Conservation (phyloP, 306 rosid species). For the Fragaria iinumae region DNA sequence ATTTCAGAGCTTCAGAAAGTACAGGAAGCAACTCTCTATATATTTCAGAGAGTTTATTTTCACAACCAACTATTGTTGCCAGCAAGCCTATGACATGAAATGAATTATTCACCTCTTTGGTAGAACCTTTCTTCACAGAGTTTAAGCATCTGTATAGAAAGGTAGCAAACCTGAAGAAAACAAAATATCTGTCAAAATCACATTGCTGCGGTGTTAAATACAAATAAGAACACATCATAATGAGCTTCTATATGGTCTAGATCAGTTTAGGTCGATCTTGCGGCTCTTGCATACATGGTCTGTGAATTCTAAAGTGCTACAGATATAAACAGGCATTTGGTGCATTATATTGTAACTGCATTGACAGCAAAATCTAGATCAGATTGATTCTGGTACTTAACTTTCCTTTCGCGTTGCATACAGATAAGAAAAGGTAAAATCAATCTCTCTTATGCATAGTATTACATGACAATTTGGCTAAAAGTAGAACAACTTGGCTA, state of each 20-base stretch:
- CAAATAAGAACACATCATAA: not conserved
- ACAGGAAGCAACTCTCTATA: slow-evolving; percentile 21
- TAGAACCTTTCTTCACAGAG: slow-evolving; percentile 30
- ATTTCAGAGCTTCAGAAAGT: slow-evolving; percentile 18
- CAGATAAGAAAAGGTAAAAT: not conserved
- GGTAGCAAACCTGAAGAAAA: slow-evolving; percentile 32
- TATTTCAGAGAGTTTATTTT: slow-evolving; percentile 28
- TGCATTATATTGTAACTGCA: not conserved
- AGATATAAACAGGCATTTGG: not conserved
- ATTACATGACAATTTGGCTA: not conserved
- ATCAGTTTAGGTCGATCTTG: not conserved
- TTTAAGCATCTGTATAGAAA: slow-evolving; percentile 18
- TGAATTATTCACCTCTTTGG: slow-evolving; percentile 28
- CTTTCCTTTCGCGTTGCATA: not conserved
- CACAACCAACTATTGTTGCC: slow-evolving; percentile 22
- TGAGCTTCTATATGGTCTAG: not conserved
- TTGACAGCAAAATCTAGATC: not conserved
- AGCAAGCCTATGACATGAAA: slow-evolving; percentile 33
- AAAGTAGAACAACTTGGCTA: not conserved
- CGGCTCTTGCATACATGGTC: not conserved
- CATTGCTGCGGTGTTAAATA: not conserved
- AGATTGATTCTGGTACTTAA: not conserved
- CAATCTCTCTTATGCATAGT: not conserved
- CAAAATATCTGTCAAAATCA: not conserved
- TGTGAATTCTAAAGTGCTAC: not conserved